These are phyloP conservation scores for Echria macrotheca DNA, from an alignment of 495 filamentous ascomycete species.

Conservation along the genomic window DNA sequence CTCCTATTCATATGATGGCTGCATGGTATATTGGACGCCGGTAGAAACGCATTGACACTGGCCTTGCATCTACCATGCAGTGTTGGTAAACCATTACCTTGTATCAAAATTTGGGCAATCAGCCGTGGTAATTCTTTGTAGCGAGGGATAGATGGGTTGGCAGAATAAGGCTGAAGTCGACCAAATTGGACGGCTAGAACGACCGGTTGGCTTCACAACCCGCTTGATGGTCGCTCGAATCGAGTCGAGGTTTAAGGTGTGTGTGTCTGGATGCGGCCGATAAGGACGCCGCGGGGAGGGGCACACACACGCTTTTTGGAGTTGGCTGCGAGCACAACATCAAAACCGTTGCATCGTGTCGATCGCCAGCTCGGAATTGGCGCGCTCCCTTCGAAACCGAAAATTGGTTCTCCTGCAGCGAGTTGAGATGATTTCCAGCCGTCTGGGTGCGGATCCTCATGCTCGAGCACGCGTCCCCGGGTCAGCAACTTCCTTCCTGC, in stretches of 20 bases:
- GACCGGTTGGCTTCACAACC: no score
- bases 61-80: conserved; percentile 4
- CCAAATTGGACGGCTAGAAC: conserved; percentile 1
- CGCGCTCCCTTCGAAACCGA: no score
- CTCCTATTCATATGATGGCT: not conserved
- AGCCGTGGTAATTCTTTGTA: conserved; percentile 1
- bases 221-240: no score
- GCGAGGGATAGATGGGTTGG: not conserved
- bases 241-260: no score
- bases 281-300: no score
- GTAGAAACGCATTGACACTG: conserved; percentile 22
- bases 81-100: not conserved
- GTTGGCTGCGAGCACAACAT: no score
- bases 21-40: not conserved
- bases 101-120: conserved; percentile 4
- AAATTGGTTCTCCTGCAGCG: no score
- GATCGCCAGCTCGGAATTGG: no score
- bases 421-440: conserved; percentile 6
- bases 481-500: no score
- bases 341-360: conserved; percentile 7
- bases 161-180: conserved; percentile 11
- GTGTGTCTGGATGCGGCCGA: no score
- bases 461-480: no score
- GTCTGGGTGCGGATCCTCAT: conserved; percentile 5
- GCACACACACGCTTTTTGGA: no score